Conservation (phyloP, 352 stramenopile species). For the Globisporangium cederbergense region DNA sequence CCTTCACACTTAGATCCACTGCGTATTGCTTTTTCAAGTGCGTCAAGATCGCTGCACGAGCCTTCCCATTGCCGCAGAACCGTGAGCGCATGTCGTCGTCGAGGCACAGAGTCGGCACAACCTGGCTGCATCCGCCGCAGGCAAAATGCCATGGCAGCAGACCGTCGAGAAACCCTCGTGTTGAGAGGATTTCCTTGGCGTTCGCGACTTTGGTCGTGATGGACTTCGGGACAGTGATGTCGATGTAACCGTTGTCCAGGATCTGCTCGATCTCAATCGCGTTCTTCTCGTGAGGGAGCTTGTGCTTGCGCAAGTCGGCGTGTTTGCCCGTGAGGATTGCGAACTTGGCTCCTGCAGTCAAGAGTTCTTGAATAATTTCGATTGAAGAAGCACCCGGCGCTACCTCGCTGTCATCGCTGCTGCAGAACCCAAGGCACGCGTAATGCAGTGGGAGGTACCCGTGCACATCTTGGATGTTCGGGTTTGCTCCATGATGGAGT, state of each 20-base stretch:
- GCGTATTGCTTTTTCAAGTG: conserved; percentile 31
- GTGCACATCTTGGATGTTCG: conserved; percentile 49
- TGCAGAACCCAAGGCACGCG: conserved; percentile 57
- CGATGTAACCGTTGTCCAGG: conserved; percentile 38
- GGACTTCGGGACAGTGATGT: conserved; percentile 27
- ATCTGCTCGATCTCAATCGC: conserved; percentile 55
- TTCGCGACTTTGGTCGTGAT: conserved; percentile 37
- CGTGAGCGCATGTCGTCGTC: conserved; percentile 41
- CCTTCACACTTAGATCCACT: conserved; percentile 29
- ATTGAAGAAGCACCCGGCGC: conserved; percentile 17
- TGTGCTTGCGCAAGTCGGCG: conserved; percentile 57
- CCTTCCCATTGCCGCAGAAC: conserved; percentile 37
- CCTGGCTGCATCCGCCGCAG: conserved; percentile 47
- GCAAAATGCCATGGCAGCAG: conserved; percentile 64
- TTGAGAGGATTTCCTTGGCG: conserved; percentile 29
- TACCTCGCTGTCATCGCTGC: conserved; percentile 14
- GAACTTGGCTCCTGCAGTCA: conserved; percentile 24
- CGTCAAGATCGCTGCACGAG: conserved; percentile 34
- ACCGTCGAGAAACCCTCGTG: conserved; percentile 23
- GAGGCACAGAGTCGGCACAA: conserved; percentile 34
- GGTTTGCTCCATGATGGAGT: conserved; percentile 45
- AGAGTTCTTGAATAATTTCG: conserved; percentile 30
- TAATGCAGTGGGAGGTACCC: conserved; percentile 70
- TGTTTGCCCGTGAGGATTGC: conserved; percentile 30
- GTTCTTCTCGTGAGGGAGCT: conserved; percentile 40